phyloP scores from a whole-genome alignment of 306 rosid species.

The Dryas octopetala region DNA sequence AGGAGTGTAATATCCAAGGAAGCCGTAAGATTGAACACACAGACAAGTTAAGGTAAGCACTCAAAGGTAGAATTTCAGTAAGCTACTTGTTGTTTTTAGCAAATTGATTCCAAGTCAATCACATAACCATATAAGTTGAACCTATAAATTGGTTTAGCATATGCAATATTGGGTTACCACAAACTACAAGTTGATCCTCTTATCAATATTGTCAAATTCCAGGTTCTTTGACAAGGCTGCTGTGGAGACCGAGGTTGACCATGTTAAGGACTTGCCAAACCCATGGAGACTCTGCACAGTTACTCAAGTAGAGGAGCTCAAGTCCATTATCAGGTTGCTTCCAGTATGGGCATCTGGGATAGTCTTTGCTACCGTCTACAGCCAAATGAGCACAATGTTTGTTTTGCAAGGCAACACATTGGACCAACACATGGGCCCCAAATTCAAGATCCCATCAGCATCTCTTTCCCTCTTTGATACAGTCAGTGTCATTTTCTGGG shows the following conservation, averaged over 20 bases:
- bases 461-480: conserved; percentile 81
- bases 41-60: conserved; percentile 47
- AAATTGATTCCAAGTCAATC: too few species aligned
- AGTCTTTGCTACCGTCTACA: conserved; percentile 65
- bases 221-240: conserved; percentile 85
- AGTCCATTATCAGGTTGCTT: conserved; percentile 55
- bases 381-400: conserved; percentile 90
- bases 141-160: too few species aligned
- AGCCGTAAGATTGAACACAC: conserved; percentile 86
- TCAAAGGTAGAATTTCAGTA: neutral
- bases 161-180: neutral
- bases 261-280: conserved; percentile 25
- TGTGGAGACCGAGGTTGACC: conserved; percentile 43
- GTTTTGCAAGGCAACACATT: conserved; percentile 81
- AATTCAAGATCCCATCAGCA: conserved; percentile 75
- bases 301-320: conserved; percentile 87
- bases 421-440: conserved; percentile 73
- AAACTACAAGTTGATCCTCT: neutral
- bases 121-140: too few species aligned
- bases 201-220: conserved; percentile 14
- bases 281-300: conserved; percentile 84
- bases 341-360: conserved; percentile 88
- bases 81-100: neutral
- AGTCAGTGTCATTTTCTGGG: conserved; percentile 78
- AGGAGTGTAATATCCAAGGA: conserved; percentile 66